Conservation (phyloP, 495 filamentous ascomycete species). For the Aspergillus cavernicola region DNA sequence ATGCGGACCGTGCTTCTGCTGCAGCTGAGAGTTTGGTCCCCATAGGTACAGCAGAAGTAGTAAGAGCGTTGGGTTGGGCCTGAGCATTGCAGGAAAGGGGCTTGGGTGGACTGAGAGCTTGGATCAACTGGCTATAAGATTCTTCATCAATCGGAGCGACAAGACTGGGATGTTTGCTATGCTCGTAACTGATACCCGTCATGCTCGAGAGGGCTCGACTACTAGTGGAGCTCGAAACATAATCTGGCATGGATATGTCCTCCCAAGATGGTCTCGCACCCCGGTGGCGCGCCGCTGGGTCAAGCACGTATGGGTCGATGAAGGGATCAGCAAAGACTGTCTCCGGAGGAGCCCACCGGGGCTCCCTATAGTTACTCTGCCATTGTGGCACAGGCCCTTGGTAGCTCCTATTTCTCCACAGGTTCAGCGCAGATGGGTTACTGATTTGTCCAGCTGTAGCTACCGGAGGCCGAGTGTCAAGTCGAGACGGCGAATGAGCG, state of each 20-base stretch:
- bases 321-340: conserved; percentile 34
- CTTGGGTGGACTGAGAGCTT: conserved; percentile 42
- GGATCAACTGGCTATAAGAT: conserved; percentile 38
- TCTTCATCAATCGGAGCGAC: conserved; percentile 31
- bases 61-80: conserved; percentile 42
- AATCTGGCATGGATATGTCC: conserved; percentile 55
- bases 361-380: conserved; percentile 14
- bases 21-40: conserved; percentile 28
- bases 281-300: conserved; percentile 29
- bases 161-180: conserved; percentile 43
- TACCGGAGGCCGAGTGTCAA: conserved; percentile 16
- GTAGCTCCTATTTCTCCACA: conserved; percentile 25
- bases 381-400: conserved; percentile 19
- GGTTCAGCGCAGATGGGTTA: conserved; percentile 19
- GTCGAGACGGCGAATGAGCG: conserved; percentile 48
- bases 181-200: conserved; percentile 43
- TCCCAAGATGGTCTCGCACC: conserved; percentile 42
- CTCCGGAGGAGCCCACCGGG: conserved; percentile 23
- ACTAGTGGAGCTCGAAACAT: conserved; percentile 36
- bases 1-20: conserved; percentile 30
- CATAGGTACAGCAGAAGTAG: conserved; percentile 24
- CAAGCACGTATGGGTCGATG: conserved; percentile 31
- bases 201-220: conserved; percentile 44
- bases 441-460: conserved; percentile 18
- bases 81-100: conserved; percentile 27